Base-by-base conservation (phyloP, 2,329 filamentous ascomycete species). In the Claviceps capensis region DNA sequence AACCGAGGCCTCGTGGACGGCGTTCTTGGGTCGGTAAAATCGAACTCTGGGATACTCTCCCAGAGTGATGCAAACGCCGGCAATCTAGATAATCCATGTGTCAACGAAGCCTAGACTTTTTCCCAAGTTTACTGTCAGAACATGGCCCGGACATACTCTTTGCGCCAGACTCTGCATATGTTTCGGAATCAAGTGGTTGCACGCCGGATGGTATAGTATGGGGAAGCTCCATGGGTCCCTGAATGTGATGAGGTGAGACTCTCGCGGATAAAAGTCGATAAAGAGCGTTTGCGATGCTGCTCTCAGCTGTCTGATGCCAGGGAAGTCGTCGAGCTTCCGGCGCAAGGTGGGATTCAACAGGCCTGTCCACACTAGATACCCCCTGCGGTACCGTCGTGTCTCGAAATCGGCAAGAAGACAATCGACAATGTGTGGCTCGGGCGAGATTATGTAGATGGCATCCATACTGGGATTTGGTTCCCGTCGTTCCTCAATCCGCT, bases 191-290 rank as follows among this genome's bases (percentile, higher is more conserved):
- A 96, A 72, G 57, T 81, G 77, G 66, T 95, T 95, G 70, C 93
- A 97, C 51, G 78, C 81, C 1, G 91, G 91, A 64, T 98, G 91
- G 69, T 86, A 98, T 54, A 98, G 75, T 49, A 90, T 78, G 1
- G 89, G 89, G 62, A 98, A 98, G 69, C 91, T 97, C 83, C 86
- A 95, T 1, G 93, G 91, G 64, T 98, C 91, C 63, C 86, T 77
- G 62, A 98, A 96, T 0, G 88, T 95, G 60, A 96, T 75, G 42
- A 98, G 72, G 61, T 94, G 87, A 6, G 90, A 93, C 70, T 98
- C 93, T 62, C 88, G 81, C 5, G 93, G 90, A 63, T 82, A 91
- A 67, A 85, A 98, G 67, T 96, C 86, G 65, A 95, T 79, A 50
- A 90, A 87, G 52, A 97, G 73, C 4, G 89, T 87, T 54, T 85